Evolutionary conservation across 208 protist genomes (phyloP).

Genomic region (Acanthamoeba triangularis): DNA sequence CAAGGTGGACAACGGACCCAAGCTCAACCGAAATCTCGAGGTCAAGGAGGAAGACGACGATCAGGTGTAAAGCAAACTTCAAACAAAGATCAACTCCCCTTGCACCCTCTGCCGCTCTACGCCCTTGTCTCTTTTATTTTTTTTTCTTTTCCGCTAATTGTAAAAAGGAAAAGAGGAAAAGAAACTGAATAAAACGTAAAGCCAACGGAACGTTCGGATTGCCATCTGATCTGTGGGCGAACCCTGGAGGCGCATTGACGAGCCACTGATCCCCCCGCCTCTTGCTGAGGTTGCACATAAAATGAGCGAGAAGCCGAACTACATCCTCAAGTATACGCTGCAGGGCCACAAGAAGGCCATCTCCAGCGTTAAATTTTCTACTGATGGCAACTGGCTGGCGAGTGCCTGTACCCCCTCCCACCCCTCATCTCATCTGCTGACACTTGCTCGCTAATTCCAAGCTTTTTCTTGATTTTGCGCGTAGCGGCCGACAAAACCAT

Average conservation of each 20-base stretch:
- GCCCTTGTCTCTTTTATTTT: no score
- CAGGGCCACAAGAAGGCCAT: slow-evolving; percentile 90
- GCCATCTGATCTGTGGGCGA: no score
- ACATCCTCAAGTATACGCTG: slow-evolving; percentile 80
- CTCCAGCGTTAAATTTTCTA: slow-evolving; percentile 91
- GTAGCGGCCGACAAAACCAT: slow-evolving; percentile 90
- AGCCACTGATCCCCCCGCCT: no score
- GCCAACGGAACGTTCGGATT: no score
- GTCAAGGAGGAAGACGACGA: slow-evolving; percentile 6
- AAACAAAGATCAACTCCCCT: no score
- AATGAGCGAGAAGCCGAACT: slow-evolving; percentile 77
- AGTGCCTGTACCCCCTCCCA: slow-evolving; percentile 77
- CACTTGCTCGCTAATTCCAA: background rate
- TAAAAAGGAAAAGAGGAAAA: no score
- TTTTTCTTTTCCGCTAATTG: no score
- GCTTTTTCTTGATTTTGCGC: slow-evolving; percentile 26
- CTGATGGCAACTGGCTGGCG: slow-evolving; percentile 89
- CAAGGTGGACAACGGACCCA: slow-evolving; percentile 42
- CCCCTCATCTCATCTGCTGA: background rate
- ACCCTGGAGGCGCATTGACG: no score
- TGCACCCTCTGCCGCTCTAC: no score
- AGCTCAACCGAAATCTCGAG: slow-evolving; percentile 32
- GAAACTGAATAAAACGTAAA: no score
- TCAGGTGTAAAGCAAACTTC: no score
- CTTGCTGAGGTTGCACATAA: no score